A percentile compares a stretch with the other conserved stretches of the same genome.
These are phyloP conservation scores for Malassezia cuniculi DNA, from an alignment of 1,284 basidiomycete species.

Conservation along the genomic window DNA sequence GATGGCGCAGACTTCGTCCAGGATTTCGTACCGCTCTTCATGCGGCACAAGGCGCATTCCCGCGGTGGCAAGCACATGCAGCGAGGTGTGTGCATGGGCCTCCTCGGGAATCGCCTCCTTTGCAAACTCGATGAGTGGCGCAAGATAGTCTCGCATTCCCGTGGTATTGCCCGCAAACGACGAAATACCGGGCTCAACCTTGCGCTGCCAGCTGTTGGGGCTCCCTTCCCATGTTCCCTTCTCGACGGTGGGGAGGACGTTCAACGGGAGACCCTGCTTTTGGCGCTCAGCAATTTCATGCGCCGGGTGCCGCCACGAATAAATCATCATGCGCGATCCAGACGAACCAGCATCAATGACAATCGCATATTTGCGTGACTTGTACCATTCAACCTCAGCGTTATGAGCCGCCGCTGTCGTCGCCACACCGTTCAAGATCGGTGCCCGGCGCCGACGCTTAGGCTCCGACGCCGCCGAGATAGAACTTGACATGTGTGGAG, in stretches of 20 bases:
- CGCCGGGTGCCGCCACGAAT: conserved; percentile 82
- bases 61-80: conserved; percentile 90
- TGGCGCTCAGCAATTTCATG: conserved; percentile 46
- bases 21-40: conserved; percentile 58
- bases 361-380: conserved; percentile 58
- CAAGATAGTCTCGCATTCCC: conserved; percentile 61
- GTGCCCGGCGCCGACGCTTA: too few relatives aligned
- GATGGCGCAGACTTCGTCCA: conserved; percentile 65
- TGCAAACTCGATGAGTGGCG: conserved; percentile 72
- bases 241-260: conserved; percentile 65
- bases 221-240: conserved; percentile 68
- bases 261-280: conserved; percentile 26
- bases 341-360: conserved; percentile 97
- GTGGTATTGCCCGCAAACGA: conserved; percentile 61
- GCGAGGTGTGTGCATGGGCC: conserved; percentile 65
- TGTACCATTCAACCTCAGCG: too few relatives aligned
- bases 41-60: conserved; percentile 81
- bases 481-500: too few relatives aligned
- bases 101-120: conserved; percentile 70
- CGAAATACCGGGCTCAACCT: conserved; percentile 92
- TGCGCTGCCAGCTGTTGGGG: conserved; percentile 62
- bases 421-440: too few relatives aligned
- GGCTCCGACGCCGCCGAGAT: too few relatives aligned
- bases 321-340: conserved; percentile 87
- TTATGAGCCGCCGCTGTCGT: too few relatives aligned